Base-by-base conservation (phyloP, 176 grass and related monocot genomes). In the Rhipidocladum racemiflorum region DNA sequence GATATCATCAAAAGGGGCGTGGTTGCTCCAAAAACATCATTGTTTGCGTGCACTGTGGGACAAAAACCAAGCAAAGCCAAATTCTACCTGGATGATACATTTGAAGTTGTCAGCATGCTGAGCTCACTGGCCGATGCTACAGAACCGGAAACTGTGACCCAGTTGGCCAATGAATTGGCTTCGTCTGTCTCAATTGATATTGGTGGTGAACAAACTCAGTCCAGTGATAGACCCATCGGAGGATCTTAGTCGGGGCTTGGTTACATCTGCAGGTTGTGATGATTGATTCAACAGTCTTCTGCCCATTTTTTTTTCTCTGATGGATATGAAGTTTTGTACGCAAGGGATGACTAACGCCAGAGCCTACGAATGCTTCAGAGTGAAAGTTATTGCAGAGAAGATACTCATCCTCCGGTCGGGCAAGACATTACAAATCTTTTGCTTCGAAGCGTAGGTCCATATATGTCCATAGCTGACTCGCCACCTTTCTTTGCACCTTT, bases 21-120 rank as follows among this genome's bases (percentile, higher is more conserved):
- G 3, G 88, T 97, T 75, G 78, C 86, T 62, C 46, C 88, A 79
- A 86, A 85, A 67, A 91, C 95, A 24, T 57, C 83, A 32, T 74
- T 97, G 75, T 97, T 92, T 80, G 95, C 85, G 4, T 97, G 95
- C 86, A 97, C 95, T 0, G 95, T 97, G 11, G 95, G 95, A 70
- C 95, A 97, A 84, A 97, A 97, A 78, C 95, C 95, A 28, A 97
- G 95, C 88, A 97, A 94, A 77, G 95, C 92, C n/a, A 97, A 91
- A 85, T 97, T 94, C 78, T 97, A 97, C 85, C 83, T 97, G 78
- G 95, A 97, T 21, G 95, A 97, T 85, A 97, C 95, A 36, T 89
- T 72, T 44, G 95, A 97, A 70, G 95, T 97, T 23, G 55, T 92
- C 74, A 97, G 50, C 70, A 97, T 97, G 95, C 86, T 97, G 44